Base-by-base conservation (phyloP, 129 eudicot species). In the Oenanthe sinensis region DNA sequence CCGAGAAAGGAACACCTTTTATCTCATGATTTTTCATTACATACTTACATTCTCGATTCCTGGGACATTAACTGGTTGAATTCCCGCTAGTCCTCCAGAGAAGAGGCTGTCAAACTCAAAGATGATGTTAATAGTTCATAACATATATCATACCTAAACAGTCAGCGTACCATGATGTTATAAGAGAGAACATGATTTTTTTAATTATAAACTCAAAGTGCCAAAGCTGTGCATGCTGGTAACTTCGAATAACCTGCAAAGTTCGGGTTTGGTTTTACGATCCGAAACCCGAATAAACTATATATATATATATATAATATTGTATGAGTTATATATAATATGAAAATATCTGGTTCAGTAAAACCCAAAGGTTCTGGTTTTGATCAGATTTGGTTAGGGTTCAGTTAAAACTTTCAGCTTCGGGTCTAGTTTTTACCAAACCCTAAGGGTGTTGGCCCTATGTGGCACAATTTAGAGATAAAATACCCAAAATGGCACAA, bases 71-170 rank as follows among this genome's bases (percentile, higher is more conserved):
- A 90, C 91, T 3, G 95, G 82, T 79, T 96, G 93, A 77, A 96
- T 90, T 82, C 99, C 99, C 77, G 99, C 99, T 78, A 96, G 82
- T 67, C 97, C 99, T 87, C 87, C 88, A 24, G 89, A 88, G 58
- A 96, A 95, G 78, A 96, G 93, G 85, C 99, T 96, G 93, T 84
- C 45, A 83, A 81, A 79, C 72, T n/a, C 68, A 60, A 60, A n/a
- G 69, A 47, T 26, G 46, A 73, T 37, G 22, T 69, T 17, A 17
- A 65, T 16, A 78, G 37, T 47, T 78, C 81, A 17, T 46, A 45
- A 67, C 39, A 77, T 42, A 50, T 22, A 55, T 28, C 26, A 42
- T 43, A 24, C 33, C 36, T 60, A 33, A 24, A n/a, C 15, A n/a
- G 68, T 60, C 68, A n/a, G 33, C 1, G 6, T 13, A 60, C 33